Base-by-base conservation (phyloP, 176 grass and related monocot species). In the Aegilops tauschii region DNA sequence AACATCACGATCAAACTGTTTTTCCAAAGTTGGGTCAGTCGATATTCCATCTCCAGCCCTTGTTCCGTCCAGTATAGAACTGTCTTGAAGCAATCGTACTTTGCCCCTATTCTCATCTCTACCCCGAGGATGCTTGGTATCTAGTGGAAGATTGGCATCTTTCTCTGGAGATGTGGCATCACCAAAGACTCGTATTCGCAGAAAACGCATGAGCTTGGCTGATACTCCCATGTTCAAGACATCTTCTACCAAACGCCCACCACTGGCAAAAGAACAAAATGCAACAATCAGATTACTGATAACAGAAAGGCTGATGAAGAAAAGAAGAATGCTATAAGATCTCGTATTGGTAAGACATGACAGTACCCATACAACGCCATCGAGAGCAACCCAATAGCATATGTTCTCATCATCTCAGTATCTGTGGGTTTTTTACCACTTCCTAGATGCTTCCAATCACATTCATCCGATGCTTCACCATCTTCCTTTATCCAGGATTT, bases 171-270 rank as follows among this genome's bases (percentile, higher is more conserved):
- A 91, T n/a, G 72, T 77, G 14, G 76, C 80, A 29, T 99, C 92
- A 21, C 89, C 97, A 71, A 91, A 92, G 35, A 96, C 90, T 85
- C 90, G 78, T 36, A 90, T 80, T 47, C 94, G 88, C 82, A 99
- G 87, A 91, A 92, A 96, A 10, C 66, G 94, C 97, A 99, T 99
- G 42, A 99, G 90, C 87, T 94, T 96, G 13, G 90, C 85, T 85
- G 97, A 96, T 45, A 99, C 87, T 27, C 92, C 97, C 69, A 89
- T 87, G 59, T 77, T 94, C 61, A 99, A 85, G 49, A 90, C 85
- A 78, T 91, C 97, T 93, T 96, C 94, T 69, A 99, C 92, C 81
- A 99, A 86, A 21, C 86, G 85, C 30, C 89, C 85, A 58, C 83
- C 85, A 4, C 94, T 99, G 90, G 59, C 14, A 9, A 87, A 59